Conservation (phyloP, 371 early-diverging fungal species). For the Mucor indicus region DNA sequence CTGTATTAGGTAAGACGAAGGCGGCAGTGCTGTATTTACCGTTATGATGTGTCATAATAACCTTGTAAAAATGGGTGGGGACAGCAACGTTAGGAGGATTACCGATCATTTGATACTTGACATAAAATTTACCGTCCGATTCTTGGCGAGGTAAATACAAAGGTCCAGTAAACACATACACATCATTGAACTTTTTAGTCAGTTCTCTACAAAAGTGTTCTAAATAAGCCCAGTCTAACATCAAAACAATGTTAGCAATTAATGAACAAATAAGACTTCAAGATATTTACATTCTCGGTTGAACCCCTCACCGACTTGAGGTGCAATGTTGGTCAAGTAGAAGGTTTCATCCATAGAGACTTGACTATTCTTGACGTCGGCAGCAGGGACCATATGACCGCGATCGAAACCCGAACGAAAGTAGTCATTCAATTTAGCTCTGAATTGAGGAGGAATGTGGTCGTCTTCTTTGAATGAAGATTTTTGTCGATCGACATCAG, state of each 20-base stretch:
- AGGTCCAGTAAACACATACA: slow-evolving; percentile 81
- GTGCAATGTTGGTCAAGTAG: slow-evolving; percentile 74
- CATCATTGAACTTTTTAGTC: slow-evolving; percentile 63
- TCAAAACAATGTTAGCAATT: background rate
- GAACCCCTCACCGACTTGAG: slow-evolving; percentile 83
- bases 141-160: slow-evolving; percentile 75
- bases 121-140: slow-evolving; percentile 65
- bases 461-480: slow-evolving; percentile 72
- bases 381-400: slow-evolving; percentile 86
- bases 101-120: slow-evolving; percentile 89
- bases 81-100: slow-evolving; percentile 87
- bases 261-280: background rate
- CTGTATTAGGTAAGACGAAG: slow-evolving; percentile 87
- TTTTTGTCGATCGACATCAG: slow-evolving; percentile 59
- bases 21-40: slow-evolving; percentile 61
- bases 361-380: slow-evolving; percentile 69
- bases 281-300: slow-evolving; percentile 69
- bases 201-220: slow-evolving; percentile 73
- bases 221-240: slow-evolving; percentile 75
- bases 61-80: slow-evolving; percentile 93
- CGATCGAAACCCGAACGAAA: slow-evolving; percentile 74
- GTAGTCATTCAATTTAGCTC: slow-evolving; percentile 71
- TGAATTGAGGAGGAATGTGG: slow-evolving; percentile 61
- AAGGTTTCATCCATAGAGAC: slow-evolving; percentile 81
- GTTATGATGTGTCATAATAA: slow-evolving; percentile 55